These are phyloP conservation scores for Domatiomyces catenatus DNA, from an alignment of 2,329 filamentous ascomycete genomes.

Conservation along the genomic window DNA sequence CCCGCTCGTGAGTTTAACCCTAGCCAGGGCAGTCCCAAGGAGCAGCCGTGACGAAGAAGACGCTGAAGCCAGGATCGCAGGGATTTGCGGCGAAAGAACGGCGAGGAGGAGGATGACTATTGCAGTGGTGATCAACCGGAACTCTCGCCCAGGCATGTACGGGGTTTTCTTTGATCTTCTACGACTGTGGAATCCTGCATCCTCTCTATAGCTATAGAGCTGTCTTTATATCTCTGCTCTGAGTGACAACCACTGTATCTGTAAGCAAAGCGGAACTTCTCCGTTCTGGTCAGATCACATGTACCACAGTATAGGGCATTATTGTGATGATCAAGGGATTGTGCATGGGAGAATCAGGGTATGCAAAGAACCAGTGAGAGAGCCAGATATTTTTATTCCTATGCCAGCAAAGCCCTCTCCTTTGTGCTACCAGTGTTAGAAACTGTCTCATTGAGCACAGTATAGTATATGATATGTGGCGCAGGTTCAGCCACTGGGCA, in stretches of 20 bases:
- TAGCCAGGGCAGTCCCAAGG: not conserved
- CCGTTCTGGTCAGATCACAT: not conserved
- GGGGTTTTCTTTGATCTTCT: not conserved
- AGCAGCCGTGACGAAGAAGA: not conserved
- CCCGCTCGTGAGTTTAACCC: not conserved
- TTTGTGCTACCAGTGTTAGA: no score
- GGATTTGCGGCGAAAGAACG: not conserved
- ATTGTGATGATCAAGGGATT: no score
- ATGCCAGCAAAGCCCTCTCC: no score
- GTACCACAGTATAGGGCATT: no score
- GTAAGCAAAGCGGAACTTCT: not conserved
- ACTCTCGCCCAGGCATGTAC: not conserved
- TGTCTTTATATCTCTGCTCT: no score
- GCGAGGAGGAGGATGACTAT: not conserved
- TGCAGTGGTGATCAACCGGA: not conserved
- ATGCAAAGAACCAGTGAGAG: no score
- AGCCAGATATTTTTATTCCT: no score
- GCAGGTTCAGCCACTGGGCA: not conserved
- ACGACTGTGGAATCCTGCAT: not conserved
- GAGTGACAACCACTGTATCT: not conserved
- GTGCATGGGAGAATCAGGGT: no score
- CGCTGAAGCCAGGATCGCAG: not conserved
- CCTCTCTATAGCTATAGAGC: not conserved
- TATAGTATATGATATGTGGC: not conserved
- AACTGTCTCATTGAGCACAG: no score